These are phyloP conservation scores for Lactarius indigo DNA, from an alignment of 768 basidiomycete genomes.

Conservation along the genomic window DNA sequence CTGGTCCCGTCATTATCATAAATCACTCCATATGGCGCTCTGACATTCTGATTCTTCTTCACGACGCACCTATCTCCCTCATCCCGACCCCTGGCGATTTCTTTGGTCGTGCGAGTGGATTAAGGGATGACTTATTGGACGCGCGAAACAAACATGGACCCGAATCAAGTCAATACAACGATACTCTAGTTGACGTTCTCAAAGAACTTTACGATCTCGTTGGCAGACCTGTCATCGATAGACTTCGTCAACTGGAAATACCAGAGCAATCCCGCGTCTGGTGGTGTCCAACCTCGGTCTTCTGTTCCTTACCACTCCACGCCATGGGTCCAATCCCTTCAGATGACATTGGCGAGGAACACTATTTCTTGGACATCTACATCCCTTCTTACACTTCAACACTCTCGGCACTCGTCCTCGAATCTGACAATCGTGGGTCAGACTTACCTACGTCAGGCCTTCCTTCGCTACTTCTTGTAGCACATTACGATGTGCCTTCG, in stretches of 20 bases:
- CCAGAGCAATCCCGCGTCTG: not conserved
- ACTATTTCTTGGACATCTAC: not conserved
- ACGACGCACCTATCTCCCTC: not conserved
- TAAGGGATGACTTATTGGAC: not conserved
- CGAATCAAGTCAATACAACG: not conserved
- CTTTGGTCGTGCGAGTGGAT: not conserved
- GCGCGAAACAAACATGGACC: not conserved
- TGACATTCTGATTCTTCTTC: not conserved
- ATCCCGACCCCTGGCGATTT: not conserved
- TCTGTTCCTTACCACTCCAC: not conserved
- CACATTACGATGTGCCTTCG: not conserved
- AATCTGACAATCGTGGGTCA: not conserved
- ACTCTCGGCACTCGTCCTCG: not conserved
- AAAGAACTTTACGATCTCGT: not conserved
- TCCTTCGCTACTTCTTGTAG: not conserved
- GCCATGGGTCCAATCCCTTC: not conserved
- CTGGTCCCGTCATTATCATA: not conserved
- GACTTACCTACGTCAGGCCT: not conserved
- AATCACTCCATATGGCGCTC: not conserved
- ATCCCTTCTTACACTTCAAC: not conserved
- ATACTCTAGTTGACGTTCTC: not conserved
- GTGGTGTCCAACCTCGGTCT: not conserved
- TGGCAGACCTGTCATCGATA: not conserved
- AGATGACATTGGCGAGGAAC: not conserved
- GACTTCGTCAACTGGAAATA: not conserved